phyloP scores from a whole-genome alignment of 2,329 filamentous ascomycete species.

The Orbilia brochopaga region DNA sequence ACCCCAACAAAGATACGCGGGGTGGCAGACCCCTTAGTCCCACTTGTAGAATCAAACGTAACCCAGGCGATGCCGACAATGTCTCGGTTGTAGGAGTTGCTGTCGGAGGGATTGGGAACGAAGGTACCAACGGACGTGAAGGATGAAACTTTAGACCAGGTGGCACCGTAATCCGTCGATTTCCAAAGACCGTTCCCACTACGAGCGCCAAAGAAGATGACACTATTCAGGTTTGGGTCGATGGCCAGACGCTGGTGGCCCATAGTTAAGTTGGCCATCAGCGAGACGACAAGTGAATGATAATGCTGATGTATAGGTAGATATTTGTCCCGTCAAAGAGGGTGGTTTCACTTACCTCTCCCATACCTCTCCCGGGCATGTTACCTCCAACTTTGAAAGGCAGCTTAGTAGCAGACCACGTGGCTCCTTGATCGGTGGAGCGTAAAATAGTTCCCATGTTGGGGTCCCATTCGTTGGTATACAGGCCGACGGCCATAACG shows the following conservation, averaged over 20 bases:
- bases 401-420: conserved; percentile 62
- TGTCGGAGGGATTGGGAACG: conserved; percentile 61
- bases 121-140: conserved; percentile 64
- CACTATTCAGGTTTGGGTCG: conserved; percentile 65
- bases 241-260: conserved; percentile 64
- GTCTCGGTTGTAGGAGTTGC: conserved; percentile 61
- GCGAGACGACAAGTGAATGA: no score
- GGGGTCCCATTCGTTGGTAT: conserved; percentile 67
- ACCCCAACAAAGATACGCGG: conserved; percentile 66
- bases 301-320: no score
- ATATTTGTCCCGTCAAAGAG: no score
- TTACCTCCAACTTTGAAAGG: conserved; percentile 69
- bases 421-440: conserved; percentile 64
- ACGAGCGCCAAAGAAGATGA: conserved; percentile 67
- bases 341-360: conserved; percentile 56
- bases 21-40: conserved; percentile 60
- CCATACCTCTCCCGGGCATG: conserved; percentile 68
- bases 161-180: conserved; percentile 64
- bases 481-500: conserved; percentile 65
- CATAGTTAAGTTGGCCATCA: no score
- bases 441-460: conserved; percentile 65
- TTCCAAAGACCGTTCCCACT: conserved; percentile 68
- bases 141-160: conserved; percentile 63
- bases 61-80: conserved; percentile 63
- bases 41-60: conserved; percentile 64